Percentiles rank a stretch among this genome's conserved stretches.
Conservation (phyloP, 1,284 basidiomycete genomes). For the Ceratobasidium sp. region DNA sequence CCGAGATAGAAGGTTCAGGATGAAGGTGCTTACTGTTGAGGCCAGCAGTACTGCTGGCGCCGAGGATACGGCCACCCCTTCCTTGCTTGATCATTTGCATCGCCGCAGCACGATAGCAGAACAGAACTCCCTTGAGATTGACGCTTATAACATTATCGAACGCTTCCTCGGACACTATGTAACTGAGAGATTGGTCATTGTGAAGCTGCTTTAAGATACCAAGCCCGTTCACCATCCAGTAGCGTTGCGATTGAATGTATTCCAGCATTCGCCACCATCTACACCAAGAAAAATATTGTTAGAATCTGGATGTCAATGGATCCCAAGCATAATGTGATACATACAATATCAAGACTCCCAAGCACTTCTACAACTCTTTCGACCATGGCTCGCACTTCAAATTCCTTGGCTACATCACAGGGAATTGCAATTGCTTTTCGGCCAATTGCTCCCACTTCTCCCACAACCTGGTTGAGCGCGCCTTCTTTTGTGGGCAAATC, state of each 20-base stretch:
- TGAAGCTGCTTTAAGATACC: not conserved
- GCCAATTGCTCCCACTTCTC: constrained; percentile 41
- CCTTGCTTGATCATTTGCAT: constrained; percentile 50
- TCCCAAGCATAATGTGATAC: no score
- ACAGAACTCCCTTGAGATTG: constrained; percentile 50
- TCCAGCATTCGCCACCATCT: constrained; percentile 44
- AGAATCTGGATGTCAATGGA: not conserved
- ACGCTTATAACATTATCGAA: constrained; percentile 44
- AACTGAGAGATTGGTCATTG: not conserved
- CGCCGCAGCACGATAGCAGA: constrained; percentile 53
- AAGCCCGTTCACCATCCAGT: not conserved
- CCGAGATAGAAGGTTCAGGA: not conserved
- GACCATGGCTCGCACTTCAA: constrained; percentile 43
- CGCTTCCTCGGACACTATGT: constrained; percentile 11
- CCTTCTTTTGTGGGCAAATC: constrained; percentile 49
- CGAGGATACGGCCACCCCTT: constrained; percentile 52
- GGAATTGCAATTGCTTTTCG: constrained; percentile 30
- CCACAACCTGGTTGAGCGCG: constrained; percentile 41
- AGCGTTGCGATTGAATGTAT: constrained; percentile 38
- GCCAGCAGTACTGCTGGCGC: constrained; percentile 37
- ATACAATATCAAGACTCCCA: constrained; percentile 38
- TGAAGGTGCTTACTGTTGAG: not conserved
- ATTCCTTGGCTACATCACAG: constrained; percentile 43
- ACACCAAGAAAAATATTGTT: not conserved
- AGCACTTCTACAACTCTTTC: constrained; percentile 39